Conservation (phyloP, 768 basidiomycete species). For the Macrolepiota fuliginosa region DNA sequence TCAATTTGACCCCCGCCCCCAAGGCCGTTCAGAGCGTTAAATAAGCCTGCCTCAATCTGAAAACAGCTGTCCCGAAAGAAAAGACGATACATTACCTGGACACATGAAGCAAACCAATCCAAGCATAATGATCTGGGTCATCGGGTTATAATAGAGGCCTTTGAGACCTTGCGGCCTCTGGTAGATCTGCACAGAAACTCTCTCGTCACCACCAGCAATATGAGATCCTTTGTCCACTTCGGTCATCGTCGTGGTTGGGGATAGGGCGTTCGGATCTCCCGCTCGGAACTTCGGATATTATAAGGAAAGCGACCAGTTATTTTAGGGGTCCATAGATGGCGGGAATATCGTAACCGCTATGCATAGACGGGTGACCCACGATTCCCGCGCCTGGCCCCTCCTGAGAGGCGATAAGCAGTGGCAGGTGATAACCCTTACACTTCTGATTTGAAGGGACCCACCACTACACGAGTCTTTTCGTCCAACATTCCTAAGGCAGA, state of each 20-base stretch:
- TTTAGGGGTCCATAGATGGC: background rate
- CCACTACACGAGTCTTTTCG: no score
- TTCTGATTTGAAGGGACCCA: no score
- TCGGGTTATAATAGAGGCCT: conserved; percentile 57
- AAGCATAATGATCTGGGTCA: conserved; percentile 60
- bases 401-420: no score
- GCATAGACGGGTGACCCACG: no score
- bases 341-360: no score
- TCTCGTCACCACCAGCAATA: conserved; percentile 21
- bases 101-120: conserved; percentile 73
- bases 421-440: no score
- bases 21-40: conserved; percentile 76
- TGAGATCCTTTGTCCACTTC: conserved; percentile 4
- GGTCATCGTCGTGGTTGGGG: background rate
- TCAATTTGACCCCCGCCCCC: conserved; percentile 78
- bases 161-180: conserved; percentile 49
- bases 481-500: no score
- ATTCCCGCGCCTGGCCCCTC: no score
- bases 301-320: background rate
- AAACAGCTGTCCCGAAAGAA: background rate
- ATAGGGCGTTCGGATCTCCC: background rate
- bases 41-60: conserved; percentile 47
- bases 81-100: conserved; percentile 33
- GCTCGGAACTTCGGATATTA: background rate
- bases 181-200: conserved; percentile 28